Evolutionary conservation across 225 moss, liverwort and hornwort genomes (phyloP), one percentile per base, ranked within the genome.

Genomic region (Ulota crispa): DNA sequence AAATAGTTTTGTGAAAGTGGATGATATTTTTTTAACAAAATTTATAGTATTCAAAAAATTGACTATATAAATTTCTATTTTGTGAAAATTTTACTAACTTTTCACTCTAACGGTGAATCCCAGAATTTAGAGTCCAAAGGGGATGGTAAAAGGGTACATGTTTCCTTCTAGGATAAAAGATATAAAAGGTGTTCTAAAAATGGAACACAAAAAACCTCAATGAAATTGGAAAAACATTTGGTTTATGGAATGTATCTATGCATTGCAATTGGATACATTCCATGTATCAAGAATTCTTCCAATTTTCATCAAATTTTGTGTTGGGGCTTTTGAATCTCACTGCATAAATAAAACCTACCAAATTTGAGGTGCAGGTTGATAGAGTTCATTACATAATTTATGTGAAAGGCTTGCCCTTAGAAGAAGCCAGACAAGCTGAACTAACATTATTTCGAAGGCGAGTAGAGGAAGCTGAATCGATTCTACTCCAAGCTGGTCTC

Each of bases 371-470:
- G 71, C 77, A 98, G 97, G 86, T 95, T 47, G 94, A 94, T 68
- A 94, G 92, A 89, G 98, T 96, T 61, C 88, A 96, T 39, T 99
- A 91, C 68, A 93, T 95, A 56, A 78, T 92, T 30, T 87, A 94
- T 55, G 20, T 94, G 34, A 93, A 93, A 77, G 87, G 87, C 37
- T 80, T 96, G 31, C 87, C 89, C 18, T 92, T 88, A n/a, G 89
- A 94, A 83, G 98, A 95, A 86, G 91, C 89, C 81, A 91, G 89
- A 68, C 94, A 96, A 85, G 98, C 94, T 8, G 95, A 95, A 75
- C 54, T 96, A 39, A 88, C 83, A 34, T 80, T 99, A 15, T 96
- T 93, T 82, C 86, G 65, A 28, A 88, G 93, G 82, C 90, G 78
- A 45, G 92, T 94, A 0, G 88, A 94, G 71, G 94, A 96, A 75